These are phyloP conservation scores for Diplodia scrobiculata DNA, from an alignment of 2,329 filamentous ascomycete genomes.

Conservation along the genomic window DNA sequence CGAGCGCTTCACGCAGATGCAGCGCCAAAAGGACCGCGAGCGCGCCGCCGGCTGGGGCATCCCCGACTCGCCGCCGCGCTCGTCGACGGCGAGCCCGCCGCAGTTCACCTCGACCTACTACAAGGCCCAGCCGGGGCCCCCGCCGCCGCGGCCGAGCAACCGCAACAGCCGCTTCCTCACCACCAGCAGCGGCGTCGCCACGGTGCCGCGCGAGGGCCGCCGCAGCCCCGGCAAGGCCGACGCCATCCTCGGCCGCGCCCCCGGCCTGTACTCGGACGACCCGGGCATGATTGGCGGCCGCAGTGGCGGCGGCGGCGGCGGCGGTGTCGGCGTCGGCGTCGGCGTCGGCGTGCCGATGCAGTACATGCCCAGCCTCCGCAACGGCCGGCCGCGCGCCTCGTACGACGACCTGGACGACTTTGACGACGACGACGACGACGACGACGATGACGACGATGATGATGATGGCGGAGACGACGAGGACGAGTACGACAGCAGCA, in stretches of 20 bases:
- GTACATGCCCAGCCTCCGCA: slow-evolving; percentile 35
- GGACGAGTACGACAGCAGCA: slow-evolving; percentile 39
- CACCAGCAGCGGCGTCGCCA: slow-evolving; percentile 40
- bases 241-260: slow-evolving; percentile 46
- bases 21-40: slow-evolving; percentile 64
- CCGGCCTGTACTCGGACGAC: slow-evolving; percentile 41
- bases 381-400: slow-evolving; percentile 32
- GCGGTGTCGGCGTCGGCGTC: not conserved
- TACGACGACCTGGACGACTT: slow-evolving; percentile 25
- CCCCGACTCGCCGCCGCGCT: slow-evolving; percentile 31
- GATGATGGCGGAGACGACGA: slow-evolving; percentile 31
- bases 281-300: not conserved
- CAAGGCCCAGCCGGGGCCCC: not conserved
- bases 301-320: no score
- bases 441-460: slow-evolving; percentile 38
- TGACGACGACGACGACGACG: slow-evolving; percentile 34
- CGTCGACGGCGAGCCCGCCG: not conserved
- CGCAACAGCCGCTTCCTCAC: slow-evolving; percentile 41
- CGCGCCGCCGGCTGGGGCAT: slow-evolving; percentile 68
- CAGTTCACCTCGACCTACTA: slow-evolving; percentile 16
- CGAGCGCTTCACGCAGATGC: slow-evolving; percentile 43
- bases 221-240: slow-evolving; percentile 47
- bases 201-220: slow-evolving; percentile 40
- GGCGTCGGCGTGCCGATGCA: slow-evolving; percentile 47
- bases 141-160: not conserved